These are phyloP conservation scores for Fusarium sp. DNA, from an alignment of 2,329 filamentous ascomycete genomes.

Conservation along the genomic window DNA sequence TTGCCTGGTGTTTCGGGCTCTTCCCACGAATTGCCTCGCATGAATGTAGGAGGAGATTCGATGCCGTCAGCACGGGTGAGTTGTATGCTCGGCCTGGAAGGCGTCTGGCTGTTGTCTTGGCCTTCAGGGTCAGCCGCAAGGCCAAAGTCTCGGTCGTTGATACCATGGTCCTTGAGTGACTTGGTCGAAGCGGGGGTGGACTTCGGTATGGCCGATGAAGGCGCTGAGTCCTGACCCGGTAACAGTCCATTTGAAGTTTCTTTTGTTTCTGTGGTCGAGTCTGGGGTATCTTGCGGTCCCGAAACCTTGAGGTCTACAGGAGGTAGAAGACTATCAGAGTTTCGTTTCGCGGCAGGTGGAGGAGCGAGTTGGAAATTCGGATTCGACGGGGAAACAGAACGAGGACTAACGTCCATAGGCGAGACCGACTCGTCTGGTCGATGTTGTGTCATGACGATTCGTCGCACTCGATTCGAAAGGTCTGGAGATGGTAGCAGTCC, in stretches of 20 bases:
- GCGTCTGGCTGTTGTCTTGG: constrained; percentile 34
- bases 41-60: constrained; percentile 66
- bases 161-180: constrained; percentile 42
- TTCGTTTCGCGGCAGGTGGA: constrained; percentile 33
- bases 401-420: constrained; percentile 41
- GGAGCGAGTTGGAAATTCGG: constrained; percentile 31
- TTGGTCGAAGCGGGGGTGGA: constrained; percentile 44
- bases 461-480: constrained; percentile 26
- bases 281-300: constrained; percentile 3
- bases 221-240: constrained; percentile 22
- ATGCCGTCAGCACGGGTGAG: constrained; percentile 73
- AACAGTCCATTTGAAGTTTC: constrained; percentile 20
- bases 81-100: constrained; percentile 76
- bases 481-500: constrained; percentile 2
- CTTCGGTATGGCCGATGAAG: constrained; percentile 37
- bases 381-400: constrained; percentile 42
- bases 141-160: constrained; percentile 43
- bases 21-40: constrained; percentile 76
- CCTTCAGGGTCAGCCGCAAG: constrained; percentile 22
- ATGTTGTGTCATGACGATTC: constrained; percentile 43
- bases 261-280: constrained; percentile 31
- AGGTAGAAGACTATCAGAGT: constrained; percentile 41
- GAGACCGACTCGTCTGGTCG: constrained; percentile 42
- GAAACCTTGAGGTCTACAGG: constrained; percentile 39
- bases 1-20: constrained; percentile 73